Conservation (phyloP, 805 yeast genomes). For the Tetrapisispora taiwanensis region DNA sequence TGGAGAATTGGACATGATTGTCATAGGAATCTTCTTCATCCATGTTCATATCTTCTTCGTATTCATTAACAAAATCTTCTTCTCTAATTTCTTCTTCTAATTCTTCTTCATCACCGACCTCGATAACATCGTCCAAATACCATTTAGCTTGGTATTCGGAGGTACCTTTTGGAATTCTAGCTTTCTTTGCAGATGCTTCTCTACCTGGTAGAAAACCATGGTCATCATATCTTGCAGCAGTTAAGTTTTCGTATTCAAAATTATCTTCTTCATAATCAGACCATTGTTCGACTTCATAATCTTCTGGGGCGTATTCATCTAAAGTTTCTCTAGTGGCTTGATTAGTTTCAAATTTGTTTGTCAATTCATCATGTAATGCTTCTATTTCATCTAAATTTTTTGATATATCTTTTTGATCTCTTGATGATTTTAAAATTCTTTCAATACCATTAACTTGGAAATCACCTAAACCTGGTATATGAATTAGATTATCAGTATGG, state of each 20-base stretch:
- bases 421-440: constrained; percentile 30
- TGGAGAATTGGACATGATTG: neutral
- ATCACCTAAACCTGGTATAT: constrained; percentile 86
- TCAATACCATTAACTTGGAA: constrained; percentile 65
- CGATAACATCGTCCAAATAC: constrained; percentile 51
- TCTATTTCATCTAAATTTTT: constrained; percentile 9
- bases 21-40: constrained; percentile 16
- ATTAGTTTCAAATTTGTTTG: constrained; percentile 25
- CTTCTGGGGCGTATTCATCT: constrained; percentile 51
- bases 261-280: constrained; percentile 29
- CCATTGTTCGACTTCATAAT: constrained; percentile 37
- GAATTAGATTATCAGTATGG: constrained; percentile 65
- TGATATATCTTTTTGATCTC: constrained; percentile 12
- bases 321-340: constrained; percentile 42
- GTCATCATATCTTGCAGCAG: constrained; percentile 32
- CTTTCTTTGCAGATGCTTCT: constrained; percentile 22
- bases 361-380: constrained; percentile 12
- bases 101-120: constrained; percentile 24
- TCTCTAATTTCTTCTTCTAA: constrained; percentile 24
- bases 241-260: constrained; percentile 24
- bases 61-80: constrained; percentile 15
- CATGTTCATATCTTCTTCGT: constrained; percentile 21
- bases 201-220: constrained; percentile 32
- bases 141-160: constrained; percentile 75
- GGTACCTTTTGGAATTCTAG: constrained; percentile 60